phyloP scores from a whole-genome alignment of 2,329 filamentous ascomycete genomes.

The Cladosporium sp. region DNA sequence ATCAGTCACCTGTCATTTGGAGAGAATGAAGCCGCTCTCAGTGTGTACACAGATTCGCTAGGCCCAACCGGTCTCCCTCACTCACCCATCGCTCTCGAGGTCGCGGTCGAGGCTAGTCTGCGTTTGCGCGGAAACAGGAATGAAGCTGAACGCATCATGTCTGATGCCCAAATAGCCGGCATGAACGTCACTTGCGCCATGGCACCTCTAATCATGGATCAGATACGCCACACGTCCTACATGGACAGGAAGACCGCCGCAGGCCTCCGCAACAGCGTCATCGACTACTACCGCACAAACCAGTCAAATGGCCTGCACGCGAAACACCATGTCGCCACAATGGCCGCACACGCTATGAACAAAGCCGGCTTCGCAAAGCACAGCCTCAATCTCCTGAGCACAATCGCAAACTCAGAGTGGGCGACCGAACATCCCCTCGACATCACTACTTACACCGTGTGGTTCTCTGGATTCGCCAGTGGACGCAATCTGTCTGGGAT shows the following conservation, averaged over 20 bases:
- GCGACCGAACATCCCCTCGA: slow-evolving; percentile 19
- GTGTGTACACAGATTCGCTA: slow-evolving; percentile 20
- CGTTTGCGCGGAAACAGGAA: slow-evolving; percentile 18
- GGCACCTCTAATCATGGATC: slow-evolving; percentile 24
- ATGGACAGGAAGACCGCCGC: slow-evolving; percentile 13
- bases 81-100: slow-evolving; percentile 23
- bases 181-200: slow-evolving; percentile 25
- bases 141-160: slow-evolving; percentile 19
- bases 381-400: slow-evolving; percentile 26
- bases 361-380: slow-evolving; percentile 17
- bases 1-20: slow-evolving; percentile 20
- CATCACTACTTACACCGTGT: slow-evolving; percentile 28
- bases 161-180: slow-evolving; percentile 23
- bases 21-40: slow-evolving; percentile 18
- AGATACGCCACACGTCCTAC: slow-evolving; percentile 16
- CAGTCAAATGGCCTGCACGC: slow-evolving; percentile 21
- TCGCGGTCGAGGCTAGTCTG: slow-evolving; percentile 27
- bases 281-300: slow-evolving; percentile 28
- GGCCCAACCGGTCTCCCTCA: slow-evolving; percentile 19
- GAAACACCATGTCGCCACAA: slow-evolving; percentile 24
- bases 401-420: slow-evolving; percentile 22
- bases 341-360: slow-evolving; percentile 27
- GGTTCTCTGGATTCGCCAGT: slow-evolving; percentile 25
- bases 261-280: slow-evolving; percentile 17
- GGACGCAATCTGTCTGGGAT: slow-evolving; percentile 19